phyloP scores from a whole-genome alignment of 83 land plant species.

The Picea abies region DNA sequence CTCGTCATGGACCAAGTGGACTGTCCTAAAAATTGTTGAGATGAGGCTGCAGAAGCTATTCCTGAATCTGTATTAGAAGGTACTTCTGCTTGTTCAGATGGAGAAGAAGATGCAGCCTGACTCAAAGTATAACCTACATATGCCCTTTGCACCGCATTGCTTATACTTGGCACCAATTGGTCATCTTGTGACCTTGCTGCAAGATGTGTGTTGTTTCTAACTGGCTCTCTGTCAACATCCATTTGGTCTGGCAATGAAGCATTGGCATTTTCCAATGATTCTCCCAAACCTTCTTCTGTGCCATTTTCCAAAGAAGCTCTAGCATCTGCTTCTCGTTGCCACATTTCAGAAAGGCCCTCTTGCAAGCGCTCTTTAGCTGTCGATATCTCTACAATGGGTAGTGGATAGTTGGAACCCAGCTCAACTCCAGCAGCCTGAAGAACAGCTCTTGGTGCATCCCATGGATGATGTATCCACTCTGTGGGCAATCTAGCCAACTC shows the following conservation, averaged over 20 bases:
- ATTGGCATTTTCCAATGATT: constrained; percentile 47
- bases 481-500: constrained; percentile 77
- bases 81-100: constrained; percentile 47
- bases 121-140: constrained; percentile 25
- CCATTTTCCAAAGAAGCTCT: constrained; percentile 73
- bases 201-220: constrained; percentile 12
- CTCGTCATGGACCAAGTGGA: constrained; percentile 2
- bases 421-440: constrained; percentile 84
- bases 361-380: constrained; percentile 59
- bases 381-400: constrained; percentile 64
- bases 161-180: constrained; percentile 77
- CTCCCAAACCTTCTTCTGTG: constrained; percentile 73
- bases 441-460: constrained; percentile 77
- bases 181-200: constrained; percentile 43
- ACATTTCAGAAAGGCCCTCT: constrained; percentile 64
- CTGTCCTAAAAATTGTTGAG: not conserved
- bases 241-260: constrained; percentile 50
- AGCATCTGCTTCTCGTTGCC: constrained; percentile 70
- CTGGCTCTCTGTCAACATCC: constrained; percentile 52
- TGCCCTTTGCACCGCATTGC: constrained; percentile 43
- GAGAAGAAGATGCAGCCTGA: constrained; percentile 17
- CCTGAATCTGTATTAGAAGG: constrained; percentile 34
- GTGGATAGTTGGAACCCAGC: constrained; percentile 77
- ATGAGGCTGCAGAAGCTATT: constrained; percentile 1
- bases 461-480: constrained; percentile 86